Evolutionary conservation across 2,329 filamentous ascomycete species (phyloP).

Genomic region (Gliomastix tumulicola): DNA sequence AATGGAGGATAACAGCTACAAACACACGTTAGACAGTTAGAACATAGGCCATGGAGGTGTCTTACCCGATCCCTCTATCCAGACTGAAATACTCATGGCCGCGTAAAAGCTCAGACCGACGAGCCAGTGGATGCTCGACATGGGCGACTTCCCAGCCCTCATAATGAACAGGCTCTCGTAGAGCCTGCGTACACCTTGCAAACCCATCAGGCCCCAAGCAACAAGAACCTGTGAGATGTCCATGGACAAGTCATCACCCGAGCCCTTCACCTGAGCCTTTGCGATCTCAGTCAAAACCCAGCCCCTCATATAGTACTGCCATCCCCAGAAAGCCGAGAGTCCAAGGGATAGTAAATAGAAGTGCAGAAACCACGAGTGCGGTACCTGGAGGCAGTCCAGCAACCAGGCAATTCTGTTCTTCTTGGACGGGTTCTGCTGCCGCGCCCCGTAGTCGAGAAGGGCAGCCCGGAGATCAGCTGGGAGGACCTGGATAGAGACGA

Average conservation of each 20-base stretch:
- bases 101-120: conserved; percentile 75
- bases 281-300: conserved; percentile 40
- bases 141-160: conserved; percentile 59
- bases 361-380: conserved; percentile 83
- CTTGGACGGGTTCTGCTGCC: conserved; percentile 15
- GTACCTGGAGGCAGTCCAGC: conserved; percentile 48
- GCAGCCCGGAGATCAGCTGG: conserved; percentile 35
- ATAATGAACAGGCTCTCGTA: conserved; percentile 65
- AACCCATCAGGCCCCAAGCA: conserved; percentile 64
- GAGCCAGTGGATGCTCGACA: conserved; percentile 82
- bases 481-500: conserved; percentile 34
- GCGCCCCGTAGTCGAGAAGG: conserved; percentile 45
- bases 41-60: conserved; percentile 9
- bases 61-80: conserved; percentile 75
- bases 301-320: conserved; percentile 53
- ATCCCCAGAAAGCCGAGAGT: conserved; percentile 68
- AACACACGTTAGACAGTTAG: no score
- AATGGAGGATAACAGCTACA: conserved; percentile 25
- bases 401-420: conserved; percentile 18
- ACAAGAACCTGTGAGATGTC: conserved; percentile 54
- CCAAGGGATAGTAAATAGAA: conserved; percentile 73
- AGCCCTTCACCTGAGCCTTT: conserved; percentile 14
- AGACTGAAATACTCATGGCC: conserved; percentile 65
- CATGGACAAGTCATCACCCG: conserved; percentile 29
- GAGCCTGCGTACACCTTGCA: conserved; percentile 69